Evolutionary conservation across 164 flowering plant genomes (phyloP).

Genomic region (Berberis vulgaris): DNA sequence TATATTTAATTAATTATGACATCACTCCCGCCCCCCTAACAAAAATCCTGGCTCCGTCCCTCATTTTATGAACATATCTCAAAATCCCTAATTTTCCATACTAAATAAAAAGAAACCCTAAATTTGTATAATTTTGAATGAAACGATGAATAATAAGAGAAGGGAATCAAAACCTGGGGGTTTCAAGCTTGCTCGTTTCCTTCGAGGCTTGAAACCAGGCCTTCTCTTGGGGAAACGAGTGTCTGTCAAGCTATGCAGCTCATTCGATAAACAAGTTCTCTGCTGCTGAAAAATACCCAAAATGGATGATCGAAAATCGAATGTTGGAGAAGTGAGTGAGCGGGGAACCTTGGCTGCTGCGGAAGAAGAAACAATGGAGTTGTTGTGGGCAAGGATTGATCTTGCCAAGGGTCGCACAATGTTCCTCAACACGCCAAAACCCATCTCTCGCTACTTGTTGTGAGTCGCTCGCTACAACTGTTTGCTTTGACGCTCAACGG

Average conservation of each 20-base stretch:
- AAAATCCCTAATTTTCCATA: background rate
- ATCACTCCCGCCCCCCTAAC: no score
- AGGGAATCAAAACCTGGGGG: slow-evolving; percentile 48
- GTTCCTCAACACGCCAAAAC: slow-evolving; percentile 42
- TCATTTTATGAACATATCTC: background rate
- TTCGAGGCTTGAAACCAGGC: slow-evolving; percentile 42
- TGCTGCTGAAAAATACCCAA: slow-evolving; percentile 15
- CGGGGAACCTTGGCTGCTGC: background rate
- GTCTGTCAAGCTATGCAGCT: slow-evolving; percentile 62
- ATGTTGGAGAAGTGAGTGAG: slow-evolving; percentile 10
- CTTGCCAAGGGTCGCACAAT: slow-evolving; percentile 46
- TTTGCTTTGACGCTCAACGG: background rate
- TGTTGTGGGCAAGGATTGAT: slow-evolving; percentile 16
- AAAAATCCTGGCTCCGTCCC: no score
- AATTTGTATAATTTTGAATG: background rate
- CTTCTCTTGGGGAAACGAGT: slow-evolving; percentile 70
- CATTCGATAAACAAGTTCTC: slow-evolving; percentile 18
- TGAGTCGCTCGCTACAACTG: background rate
- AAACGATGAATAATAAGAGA: background rate
- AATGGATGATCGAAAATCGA: slow-evolving; percentile 11
- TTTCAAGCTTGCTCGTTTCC: slow-evolving; percentile 58
- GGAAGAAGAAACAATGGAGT: slow-evolving; percentile 2
- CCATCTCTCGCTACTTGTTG: slow-evolving; percentile 22
- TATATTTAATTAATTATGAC: no score
- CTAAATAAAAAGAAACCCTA: background rate